Base-by-base conservation (phyloP, 169 alveolate genomes). In the Babesia gibsoni region DNA sequence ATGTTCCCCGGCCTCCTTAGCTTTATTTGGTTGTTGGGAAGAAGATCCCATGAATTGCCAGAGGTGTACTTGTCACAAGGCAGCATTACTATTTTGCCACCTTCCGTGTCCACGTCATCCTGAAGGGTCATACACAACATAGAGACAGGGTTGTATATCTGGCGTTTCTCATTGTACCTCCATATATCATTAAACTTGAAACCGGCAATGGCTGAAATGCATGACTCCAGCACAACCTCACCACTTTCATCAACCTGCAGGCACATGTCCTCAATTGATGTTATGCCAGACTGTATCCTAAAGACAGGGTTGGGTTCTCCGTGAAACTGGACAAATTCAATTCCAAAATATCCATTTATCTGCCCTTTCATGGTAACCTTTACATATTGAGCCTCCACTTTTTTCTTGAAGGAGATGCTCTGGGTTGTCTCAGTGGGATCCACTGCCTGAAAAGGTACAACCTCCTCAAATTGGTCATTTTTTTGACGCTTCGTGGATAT, bases 231-330 rank as follows among this genome's bases (percentile, higher is more conserved):
- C 36, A 88, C 89, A 29, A 88, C 89, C 49, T 88, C 90, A 25
- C 81, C 82, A n/a, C 83, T 88, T 29, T 79, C 86, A 50, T 83
- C 89, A 35, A 73, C 79, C 48, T 88, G 93, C 50, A 88, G 80
- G 69, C 93, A 88, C 81, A 88, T 41, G 50, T 88, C 93, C 69
- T 70, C 88, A 14, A 61, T 67, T 27, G 91, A 91, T n/a, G 96
- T 89, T 63, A 93, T 93, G 3, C 97, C 97, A 33, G 94, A 83
- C 27, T 88, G 93, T 45, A 93, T 91, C 70, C 94, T 79, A 35
- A 92, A 73, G 0, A 89, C 65, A 12, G 97, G 95, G 50, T 89
- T 69, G 35, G 91, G 93, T n/a, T 85, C 87, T 16, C 92, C 92
- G 30, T 77, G 77, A 20, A 91, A 91, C 67, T 91, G 94, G 33